Conservation (phyloP, 2,329 filamentous ascomycete species). For the Fusarium sp. region DNA sequence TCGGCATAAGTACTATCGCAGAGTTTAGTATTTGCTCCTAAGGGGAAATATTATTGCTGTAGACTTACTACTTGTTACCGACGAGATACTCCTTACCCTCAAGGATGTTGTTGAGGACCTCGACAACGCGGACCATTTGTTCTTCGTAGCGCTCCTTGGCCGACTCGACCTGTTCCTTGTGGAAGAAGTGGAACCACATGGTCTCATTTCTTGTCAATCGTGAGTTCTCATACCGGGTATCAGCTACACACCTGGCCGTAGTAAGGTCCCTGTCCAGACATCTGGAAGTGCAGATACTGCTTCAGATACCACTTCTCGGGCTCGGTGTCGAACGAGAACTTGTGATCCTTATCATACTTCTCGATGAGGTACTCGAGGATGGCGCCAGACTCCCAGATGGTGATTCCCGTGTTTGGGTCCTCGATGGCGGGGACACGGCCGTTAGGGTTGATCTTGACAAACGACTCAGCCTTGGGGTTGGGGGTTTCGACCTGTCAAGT, state of each 20-base stretch:
- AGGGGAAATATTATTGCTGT: not conserved
- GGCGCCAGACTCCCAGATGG: conserved; percentile 46
- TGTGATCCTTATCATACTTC: conserved; percentile 42
- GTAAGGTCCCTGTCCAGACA: conserved; percentile 53
- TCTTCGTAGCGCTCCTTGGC: conserved; percentile 47
- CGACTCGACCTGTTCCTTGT: conserved; percentile 42
- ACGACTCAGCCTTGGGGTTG: conserved; percentile 42
- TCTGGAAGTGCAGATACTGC: conserved; percentile 52
- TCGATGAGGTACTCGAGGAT: conserved; percentile 42
- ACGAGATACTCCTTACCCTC: conserved; percentile 50
- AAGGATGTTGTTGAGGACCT: conserved; percentile 47
- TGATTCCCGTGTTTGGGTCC: conserved; percentile 49
- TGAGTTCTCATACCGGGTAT: not conserved
- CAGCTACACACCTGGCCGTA: conserved; percentile 40
- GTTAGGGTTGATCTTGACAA: conserved; percentile 47
- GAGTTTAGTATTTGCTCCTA: not conserved
- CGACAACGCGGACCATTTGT: conserved; percentile 44
- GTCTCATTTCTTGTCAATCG: conserved; percentile 13
- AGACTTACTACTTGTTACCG: conserved; percentile 46
- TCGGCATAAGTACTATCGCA: conserved; percentile 47
- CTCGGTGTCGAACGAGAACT: conserved; percentile 32
- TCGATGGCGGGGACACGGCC: conserved; percentile 47
- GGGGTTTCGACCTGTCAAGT: conserved; percentile 27
- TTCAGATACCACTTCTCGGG: conserved; percentile 15
- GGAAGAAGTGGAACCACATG: conserved; percentile 39